phyloP scores from a whole-genome alignment of 768 basidiomycete genomes.

The Termitomyces sp. region DNA sequence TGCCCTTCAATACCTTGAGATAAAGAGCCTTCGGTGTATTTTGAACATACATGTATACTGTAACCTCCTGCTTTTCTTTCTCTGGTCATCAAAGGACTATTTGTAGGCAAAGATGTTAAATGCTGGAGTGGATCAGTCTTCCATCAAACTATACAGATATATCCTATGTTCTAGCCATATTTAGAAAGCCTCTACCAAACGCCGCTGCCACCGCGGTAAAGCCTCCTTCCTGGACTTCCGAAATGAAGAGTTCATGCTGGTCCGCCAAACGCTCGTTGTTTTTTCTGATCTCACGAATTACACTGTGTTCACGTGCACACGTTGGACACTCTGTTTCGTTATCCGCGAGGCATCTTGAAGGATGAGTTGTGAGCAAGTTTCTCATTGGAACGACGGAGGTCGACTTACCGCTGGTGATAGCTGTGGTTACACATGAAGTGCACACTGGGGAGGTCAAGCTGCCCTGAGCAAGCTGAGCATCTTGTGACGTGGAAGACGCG shows the following conservation, averaged over 20 bases:
- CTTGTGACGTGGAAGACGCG: slow-evolving; percentile 92
- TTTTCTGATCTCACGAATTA: slow-evolving; percentile 83
- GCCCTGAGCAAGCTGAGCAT: slow-evolving; percentile 84
- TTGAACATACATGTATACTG: no score
- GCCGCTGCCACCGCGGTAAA: slow-evolving; percentile 68
- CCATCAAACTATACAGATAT: no score
- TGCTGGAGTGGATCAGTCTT: no score
- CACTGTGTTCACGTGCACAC: slow-evolving; percentile 81
- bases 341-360: slow-evolving; percentile 75
- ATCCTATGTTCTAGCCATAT: slow-evolving; percentile 32
- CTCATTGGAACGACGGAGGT: background rate
- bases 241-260: slow-evolving; percentile 75
- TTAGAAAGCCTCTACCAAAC: slow-evolving; percentile 64
- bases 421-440: slow-evolving; percentile 99
- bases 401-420: slow-evolving; percentile 82
- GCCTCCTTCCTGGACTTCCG: slow-evolving; percentile 69
- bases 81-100: no score
- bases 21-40: no score
- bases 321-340: slow-evolving; percentile 87
- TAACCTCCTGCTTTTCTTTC: no score
- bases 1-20: no score
- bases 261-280: slow-evolving; percentile 83
- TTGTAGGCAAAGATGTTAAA: no score
- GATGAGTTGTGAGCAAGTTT: background rate
- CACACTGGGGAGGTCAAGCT: slow-evolving; percentile 86